Base-by-base conservation (phyloP, 768 basidiomycete genomes). In the Rhizopogon vulgaris region DNA sequence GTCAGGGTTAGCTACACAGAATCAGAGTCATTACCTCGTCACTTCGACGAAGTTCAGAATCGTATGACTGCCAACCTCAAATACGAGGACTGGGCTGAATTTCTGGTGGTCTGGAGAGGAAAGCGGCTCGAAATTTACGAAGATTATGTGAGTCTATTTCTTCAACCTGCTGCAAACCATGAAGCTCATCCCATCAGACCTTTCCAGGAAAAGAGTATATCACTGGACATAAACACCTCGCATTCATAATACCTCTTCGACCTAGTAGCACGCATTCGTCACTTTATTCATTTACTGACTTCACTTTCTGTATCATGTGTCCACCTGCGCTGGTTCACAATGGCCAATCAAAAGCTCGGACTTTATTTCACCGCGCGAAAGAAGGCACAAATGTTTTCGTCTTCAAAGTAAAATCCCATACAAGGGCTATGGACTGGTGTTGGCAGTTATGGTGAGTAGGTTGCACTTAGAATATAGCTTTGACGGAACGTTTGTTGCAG, bases 351-450 rank as follows among this genome's bases (percentile, higher is more conserved):
- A 77, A 73, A 38, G 63, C 74, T 25, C 78, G 76, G 1, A 69
- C 73, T 40, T 74, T 78, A 52, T 76, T 86, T 51, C 74, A 72
- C 49, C 68, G 74, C 10, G 64, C 69, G 0, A 78, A 76, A 47
- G 78, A 79, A 54, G 91, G 93, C 4, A 90, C 85, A 0, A 86
- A 92, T 56, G 79, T 95, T 25, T 95, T 94, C 65, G 75, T 95
- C 27, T 89, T 94, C 68, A 94, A 95, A 60, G 60, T 75, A 15
- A 90, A 87, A 64, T 84, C 82, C 56, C 80, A 89, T 27, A 83
- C 86, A 5, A 74, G 91, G 48, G 85, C 89, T 1, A 75, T 80
- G 37, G 93, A 96, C 65, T 97, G 94, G 94, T 74, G 83, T 41
- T 96, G 93, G 94, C 77, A 81, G 48, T 71, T 96, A 41, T 93